Conservation (phyloP, 176 grass and related monocot genomes). For the Puya raimondii region DNA sequence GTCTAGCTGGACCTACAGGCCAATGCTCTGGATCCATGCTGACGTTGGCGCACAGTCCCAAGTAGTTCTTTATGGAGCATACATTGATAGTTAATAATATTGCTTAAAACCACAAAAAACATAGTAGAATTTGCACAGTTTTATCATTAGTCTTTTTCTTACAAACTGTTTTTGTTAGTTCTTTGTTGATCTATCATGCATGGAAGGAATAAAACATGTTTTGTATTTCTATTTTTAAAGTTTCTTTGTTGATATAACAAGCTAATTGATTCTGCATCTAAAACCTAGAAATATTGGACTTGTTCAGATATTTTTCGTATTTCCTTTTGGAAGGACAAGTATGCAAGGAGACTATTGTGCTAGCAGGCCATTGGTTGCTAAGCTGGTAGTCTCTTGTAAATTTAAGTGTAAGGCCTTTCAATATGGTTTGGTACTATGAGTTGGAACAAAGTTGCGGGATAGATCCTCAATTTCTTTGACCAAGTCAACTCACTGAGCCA, state of each 20-base stretch:
- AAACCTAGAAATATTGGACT: background rate
- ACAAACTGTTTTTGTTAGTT: background rate
- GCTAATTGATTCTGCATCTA: background rate
- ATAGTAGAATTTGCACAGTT: background rate
- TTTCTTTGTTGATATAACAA: background rate
- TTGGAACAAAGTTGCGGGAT: conserved; percentile 3
- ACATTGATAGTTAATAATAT: too few species aligned
- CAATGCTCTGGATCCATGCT: too few species aligned
- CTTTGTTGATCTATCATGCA: background rate
- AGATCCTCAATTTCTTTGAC: background rate
- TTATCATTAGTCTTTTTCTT: background rate
- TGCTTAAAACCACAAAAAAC: background rate
- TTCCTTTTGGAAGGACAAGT: background rate
- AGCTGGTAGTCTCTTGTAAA: background rate
- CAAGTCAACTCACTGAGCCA: background rate
- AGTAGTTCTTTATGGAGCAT: too few species aligned
- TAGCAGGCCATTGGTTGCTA: background rate
- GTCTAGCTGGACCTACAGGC: too few species aligned
- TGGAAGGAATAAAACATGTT: background rate
- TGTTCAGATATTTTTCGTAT: background rate
- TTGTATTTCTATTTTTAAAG: background rate
- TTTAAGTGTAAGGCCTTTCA: background rate
- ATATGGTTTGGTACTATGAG: background rate
- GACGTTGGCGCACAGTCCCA: too few species aligned
- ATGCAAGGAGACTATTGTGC: background rate